These are phyloP conservation scores for Mallotus nudiflorus DNA, from an alignment of 345 rosid genomes.

Conservation along the genomic window DNA sequence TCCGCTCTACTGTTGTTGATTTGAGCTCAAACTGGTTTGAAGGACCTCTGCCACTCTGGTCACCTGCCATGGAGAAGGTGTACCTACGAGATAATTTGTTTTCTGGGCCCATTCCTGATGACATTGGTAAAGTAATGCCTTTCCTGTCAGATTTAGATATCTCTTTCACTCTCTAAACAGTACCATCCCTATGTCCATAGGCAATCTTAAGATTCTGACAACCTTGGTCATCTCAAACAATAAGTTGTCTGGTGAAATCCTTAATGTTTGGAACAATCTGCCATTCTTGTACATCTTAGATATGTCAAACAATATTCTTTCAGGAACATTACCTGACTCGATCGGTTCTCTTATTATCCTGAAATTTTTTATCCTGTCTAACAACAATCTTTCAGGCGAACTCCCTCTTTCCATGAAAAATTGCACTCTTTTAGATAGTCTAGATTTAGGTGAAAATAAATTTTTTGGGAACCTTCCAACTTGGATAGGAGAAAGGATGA, in stretches of 20 bases:
- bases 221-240: conserved; percentile 25
- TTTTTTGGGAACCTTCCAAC: conserved; percentile 18
- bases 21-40: conserved; percentile 27
- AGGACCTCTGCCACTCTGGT: conserved; percentile 41
- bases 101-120: conserved; percentile 30
- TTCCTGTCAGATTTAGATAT: conserved; percentile 1
- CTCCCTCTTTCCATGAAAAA: conserved; percentile 18
- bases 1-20: background rate
- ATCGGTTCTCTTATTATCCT: conserved; percentile 2
- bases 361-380: background rate
- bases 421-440: conserved; percentile 1
- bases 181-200: conserved; percentile 18
- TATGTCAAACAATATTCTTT: conserved; percentile 18
- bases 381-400: conserved; percentile 12
- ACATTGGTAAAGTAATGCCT: conserved; percentile 2
- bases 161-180: conserved; percentile 23
- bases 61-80: conserved; percentile 34
- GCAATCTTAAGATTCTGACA: background rate
- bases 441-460: conserved; percentile 20
- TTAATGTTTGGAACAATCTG: conserved; percentile 9
- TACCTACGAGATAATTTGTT: conserved; percentile 42
- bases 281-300: conserved; percentile 10
- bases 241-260: conserved; percentile 25
- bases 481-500: conserved; percentile 27
- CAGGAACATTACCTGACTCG: conserved; percentile 21